Percentiles rank a stretch among this genome's conserved stretches.
Conservation (phyloP, 225 moss, liverwort and hornwort genomes). For the Thuidium tamariscinum region DNA sequence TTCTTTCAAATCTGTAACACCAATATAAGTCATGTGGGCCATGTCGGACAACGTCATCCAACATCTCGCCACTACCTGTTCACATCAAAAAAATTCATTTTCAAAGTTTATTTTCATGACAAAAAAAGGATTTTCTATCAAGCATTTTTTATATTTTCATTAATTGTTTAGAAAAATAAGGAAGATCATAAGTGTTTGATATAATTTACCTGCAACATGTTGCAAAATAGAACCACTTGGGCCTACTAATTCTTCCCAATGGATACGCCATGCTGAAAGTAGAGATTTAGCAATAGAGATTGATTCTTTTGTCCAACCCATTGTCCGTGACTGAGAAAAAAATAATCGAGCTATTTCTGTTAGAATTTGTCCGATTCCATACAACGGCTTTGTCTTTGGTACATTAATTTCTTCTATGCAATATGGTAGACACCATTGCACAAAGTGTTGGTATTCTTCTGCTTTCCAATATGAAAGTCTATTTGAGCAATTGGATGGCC, state of each 20-base stretch:
- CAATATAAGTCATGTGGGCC: not conserved
- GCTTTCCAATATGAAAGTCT: no score
- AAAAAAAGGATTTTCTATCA: fast-evolving
- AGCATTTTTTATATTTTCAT: not conserved
- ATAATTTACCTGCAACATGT: not conserved
- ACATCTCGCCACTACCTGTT: not conserved
- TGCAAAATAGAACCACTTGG: not conserved
- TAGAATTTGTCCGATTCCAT: no score
- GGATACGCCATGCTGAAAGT: not conserved
- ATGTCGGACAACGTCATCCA: not conserved
- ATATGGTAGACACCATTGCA: no score
- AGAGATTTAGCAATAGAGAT: no score
- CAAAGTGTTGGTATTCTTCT: no score
- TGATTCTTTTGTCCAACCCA: no score
- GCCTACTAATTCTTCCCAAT: not conserved
- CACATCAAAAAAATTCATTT: not conserved
- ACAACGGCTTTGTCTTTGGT: no score
- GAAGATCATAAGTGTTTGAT: not conserved
- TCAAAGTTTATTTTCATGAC: not conserved
- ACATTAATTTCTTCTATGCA: no score
- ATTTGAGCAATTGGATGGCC: no score
- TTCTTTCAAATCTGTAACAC: not conserved
- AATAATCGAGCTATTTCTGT: no score
- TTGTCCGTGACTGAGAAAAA: no score
- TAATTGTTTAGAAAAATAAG: not conserved